Conservation (phyloP, 1,139 yeast genomes). For the Yamadazyma spencermartinsiae region DNA sequence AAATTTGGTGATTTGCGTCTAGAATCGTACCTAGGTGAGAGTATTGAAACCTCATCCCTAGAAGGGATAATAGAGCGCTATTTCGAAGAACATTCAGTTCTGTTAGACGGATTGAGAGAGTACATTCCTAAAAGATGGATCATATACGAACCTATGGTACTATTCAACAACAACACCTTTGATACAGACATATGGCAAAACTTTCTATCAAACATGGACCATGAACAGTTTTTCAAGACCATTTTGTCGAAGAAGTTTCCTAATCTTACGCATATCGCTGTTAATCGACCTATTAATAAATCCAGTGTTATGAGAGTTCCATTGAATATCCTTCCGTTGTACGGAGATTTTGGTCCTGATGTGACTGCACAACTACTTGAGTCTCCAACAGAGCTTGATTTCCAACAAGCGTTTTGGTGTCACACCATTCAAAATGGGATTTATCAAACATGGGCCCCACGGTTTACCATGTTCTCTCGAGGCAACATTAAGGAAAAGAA, state of each 20-base stretch:
- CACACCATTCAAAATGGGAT: constrained; percentile 70
- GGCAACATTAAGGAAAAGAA: constrained; percentile 85
- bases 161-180: constrained; percentile 50
- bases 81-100: not conserved
- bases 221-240: constrained; percentile 23
- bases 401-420: constrained; percentile 69
- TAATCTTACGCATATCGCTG: constrained; percentile 61
- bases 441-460: constrained; percentile 80
- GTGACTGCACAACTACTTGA: constrained; percentile 25
- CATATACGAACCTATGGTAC: constrained; percentile 65
- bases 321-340: constrained; percentile 52
- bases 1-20: not conserved
- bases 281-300: constrained; percentile 67
- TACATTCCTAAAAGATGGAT: constrained; percentile 56
- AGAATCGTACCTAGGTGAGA: not conserved
- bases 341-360: constrained; percentile 65
- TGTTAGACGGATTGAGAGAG: constrained; percentile 1
- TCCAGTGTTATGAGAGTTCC: constrained; percentile 63
- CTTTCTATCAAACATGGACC: constrained; percentile 8
- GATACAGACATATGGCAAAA: constrained; percentile 35
- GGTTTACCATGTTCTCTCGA: constrained; percentile 84
- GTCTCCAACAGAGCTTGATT: constrained; percentile 45
- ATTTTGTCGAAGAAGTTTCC: constrained; percentile 20
- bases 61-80: not conserved
- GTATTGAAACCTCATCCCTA: not conserved